Evolutionary conservation across 1,139 yeast species (phyloP), one percentile per base, ranked within the genome.

Genomic region (Blastobotrys persicus): DNA sequence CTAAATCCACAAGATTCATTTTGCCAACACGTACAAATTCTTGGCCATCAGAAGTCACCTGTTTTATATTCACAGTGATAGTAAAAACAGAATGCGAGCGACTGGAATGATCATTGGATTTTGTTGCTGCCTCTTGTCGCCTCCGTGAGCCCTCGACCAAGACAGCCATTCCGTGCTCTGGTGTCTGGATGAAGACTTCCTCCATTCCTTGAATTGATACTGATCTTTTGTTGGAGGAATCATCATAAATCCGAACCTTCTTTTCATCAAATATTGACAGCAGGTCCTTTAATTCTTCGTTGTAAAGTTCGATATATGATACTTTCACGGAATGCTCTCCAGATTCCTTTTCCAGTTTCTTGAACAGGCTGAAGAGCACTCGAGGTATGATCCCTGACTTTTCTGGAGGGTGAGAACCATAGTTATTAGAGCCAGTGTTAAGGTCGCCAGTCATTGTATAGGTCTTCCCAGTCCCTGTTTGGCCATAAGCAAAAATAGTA

Each of bases 391-490:
- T 77, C 6, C 92, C 91, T 0, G 85, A 80, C 80, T 45, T 53
- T 14, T 56, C 51, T 1, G 57, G 48, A 11, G 46, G 48, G 4
- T 40, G 20, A 12, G 52, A 38, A 40, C 46, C 46, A n/a, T n/a
- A n/a, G 18, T 52, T 52, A 33, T 55, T 51, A 40, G 51, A 48
- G 4, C 55, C 61, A 7, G 63, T 44, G 32, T 51, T 52, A 14
- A 74, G 70, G 57, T 80, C 81, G 20, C 95, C 95, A 59, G 88
- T 80, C 95, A 88, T 88, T 2, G 96, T 88, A 60, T 83, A 70
- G 0, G 96, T 87, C 61, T 87, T 87, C 2, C 96, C 95, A 0
- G 95, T 84, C 7, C 95, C 95, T 0, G 95, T 88, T 67, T 88
- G 96, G 7, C 96, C 95, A 64, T 88, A 88, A 0, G 95, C 95